Conservation (phyloP, 2,329 filamentous ascomycete genomes). For the Phialophora verrucosa region DNA sequence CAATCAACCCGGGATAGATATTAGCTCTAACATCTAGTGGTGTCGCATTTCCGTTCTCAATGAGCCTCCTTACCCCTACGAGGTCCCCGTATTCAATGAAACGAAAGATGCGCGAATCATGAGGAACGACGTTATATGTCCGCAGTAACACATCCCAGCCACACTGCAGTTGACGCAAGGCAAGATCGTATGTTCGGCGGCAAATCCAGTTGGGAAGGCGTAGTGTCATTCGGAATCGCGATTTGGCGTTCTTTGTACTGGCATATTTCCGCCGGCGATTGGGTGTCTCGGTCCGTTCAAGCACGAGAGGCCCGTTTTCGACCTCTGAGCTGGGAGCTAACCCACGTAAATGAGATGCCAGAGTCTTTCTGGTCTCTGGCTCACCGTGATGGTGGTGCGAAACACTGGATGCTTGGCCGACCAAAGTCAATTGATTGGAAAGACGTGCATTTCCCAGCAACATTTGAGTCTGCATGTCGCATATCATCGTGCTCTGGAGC, state of each 20-base stretch:
- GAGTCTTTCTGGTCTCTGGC: neutral
- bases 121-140: neutral
- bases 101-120: neutral
- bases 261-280: neutral
- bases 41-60: constrained; percentile 9
- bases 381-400: neutral
- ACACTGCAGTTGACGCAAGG: neutral
- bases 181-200: constrained; percentile 1
- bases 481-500: constrained; percentile 1
- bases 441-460: neutral
- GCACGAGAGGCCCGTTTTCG: neutral
- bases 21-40: constrained; percentile 3
- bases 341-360: neutral
- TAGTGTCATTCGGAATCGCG: neutral
- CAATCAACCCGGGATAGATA: too few species aligned
- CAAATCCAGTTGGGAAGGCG: neutral
- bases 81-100: neutral
- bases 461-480: constrained; percentile 4
- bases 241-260: neutral
- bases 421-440: neutral
- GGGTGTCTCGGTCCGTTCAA: neutral
- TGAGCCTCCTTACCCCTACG: neutral
- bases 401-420: neutral
- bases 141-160: constrained; percentile 5
- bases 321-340: neutral